A percentile compares a stretch with the other conserved stretches of the same genome.
These are phyloP conservation scores for Chrysopogon serrulatus DNA, from an alignment of 176 grass and related monocot genomes.

Conservation along the genomic window DNA sequence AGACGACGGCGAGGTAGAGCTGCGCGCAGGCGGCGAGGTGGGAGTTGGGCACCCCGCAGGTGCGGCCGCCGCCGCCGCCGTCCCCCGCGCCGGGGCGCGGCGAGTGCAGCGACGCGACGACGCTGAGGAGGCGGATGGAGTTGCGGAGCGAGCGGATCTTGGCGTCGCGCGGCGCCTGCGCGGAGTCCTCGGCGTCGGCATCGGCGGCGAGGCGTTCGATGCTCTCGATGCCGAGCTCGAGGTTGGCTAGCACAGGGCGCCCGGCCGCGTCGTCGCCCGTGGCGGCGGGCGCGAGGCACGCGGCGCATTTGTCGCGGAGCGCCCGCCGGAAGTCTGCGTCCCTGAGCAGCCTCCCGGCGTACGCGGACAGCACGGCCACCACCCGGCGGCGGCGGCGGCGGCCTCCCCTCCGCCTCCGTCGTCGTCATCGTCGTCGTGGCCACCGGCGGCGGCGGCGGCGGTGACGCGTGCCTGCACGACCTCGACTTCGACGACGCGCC, in stretches of 20 bases:
- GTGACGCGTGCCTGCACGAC: constrained; percentile 27
- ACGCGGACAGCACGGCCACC: constrained; percentile 67
- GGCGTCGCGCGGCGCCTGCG: constrained; percentile 32
- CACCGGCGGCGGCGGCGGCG: background rate
- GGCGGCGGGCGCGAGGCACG: constrained; percentile 37
- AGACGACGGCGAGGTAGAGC: constrained; percentile 86
- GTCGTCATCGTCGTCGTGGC: background rate
- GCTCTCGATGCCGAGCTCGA: constrained; percentile 90
- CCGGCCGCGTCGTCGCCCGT: background rate
- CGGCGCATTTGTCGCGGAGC: constrained; percentile 64
- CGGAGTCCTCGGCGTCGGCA: background rate
- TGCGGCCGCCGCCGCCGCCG: background rate
- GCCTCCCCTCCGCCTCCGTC: background rate
- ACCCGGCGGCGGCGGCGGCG: background rate
- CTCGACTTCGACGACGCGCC: background rate
- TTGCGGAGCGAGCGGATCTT: constrained; percentile 92
- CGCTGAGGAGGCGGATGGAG: constrained; percentile 84
- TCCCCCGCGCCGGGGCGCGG: background rate
- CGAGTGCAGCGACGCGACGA: constrained; percentile 74
- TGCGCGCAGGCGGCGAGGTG: constrained; percentile 89
- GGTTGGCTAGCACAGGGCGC: constrained; percentile 71
- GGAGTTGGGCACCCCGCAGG: constrained; percentile 62
- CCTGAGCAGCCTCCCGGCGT: constrained; percentile 70
- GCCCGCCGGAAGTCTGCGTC: constrained; percentile 56
- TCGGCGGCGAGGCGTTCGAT: constrained; percentile 74